phyloP scores from a whole-genome alignment of 352 stramenopile species.

The Globisporangium mamillatum region DNA sequence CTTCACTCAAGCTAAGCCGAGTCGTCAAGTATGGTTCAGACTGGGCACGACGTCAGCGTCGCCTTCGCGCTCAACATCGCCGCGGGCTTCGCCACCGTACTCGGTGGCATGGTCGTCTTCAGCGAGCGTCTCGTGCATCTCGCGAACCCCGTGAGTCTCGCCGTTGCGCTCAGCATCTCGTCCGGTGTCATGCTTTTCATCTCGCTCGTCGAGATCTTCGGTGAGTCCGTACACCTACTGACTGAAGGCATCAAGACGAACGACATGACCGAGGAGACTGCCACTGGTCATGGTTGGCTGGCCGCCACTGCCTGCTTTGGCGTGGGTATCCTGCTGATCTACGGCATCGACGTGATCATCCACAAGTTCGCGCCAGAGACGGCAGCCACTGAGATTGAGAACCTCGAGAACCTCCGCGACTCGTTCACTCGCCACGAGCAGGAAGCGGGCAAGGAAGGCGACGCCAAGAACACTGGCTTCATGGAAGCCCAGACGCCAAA shows the following conservation, averaged over 20 bases:
- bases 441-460: neutral
- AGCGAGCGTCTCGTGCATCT: conserved; percentile 58
- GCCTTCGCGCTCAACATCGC: conserved; percentile 56
- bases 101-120: conserved; percentile 70
- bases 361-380: conserved; percentile 32
- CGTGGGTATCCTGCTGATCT: conserved; percentile 67
- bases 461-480: conserved; percentile 19
- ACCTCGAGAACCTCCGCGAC: conserved; percentile 33
- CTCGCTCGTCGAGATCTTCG: conserved; percentile 67
- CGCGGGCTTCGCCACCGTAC: conserved; percentile 46
- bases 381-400: conserved; percentile 27
- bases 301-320: conserved; percentile 85
- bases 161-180: conserved; percentile 56
- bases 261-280: conserved; percentile 19
- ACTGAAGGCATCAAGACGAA: conserved; percentile 38
- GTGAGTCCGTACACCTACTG: conserved; percentile 37
- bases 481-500: conserved; percentile 28
- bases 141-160: conserved; percentile 51
- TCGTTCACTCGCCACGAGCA: conserved; percentile 28
- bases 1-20: neutral
- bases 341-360: conserved; percentile 42
- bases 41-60: conserved; percentile 26
- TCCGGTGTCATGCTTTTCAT: conserved; percentile 77
- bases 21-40: conserved; percentile 30
- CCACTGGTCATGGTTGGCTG: conserved; percentile 56